phyloP scores from a whole-genome alignment of 2,329 filamentous ascomycete species.

The Capronia americana region DNA sequence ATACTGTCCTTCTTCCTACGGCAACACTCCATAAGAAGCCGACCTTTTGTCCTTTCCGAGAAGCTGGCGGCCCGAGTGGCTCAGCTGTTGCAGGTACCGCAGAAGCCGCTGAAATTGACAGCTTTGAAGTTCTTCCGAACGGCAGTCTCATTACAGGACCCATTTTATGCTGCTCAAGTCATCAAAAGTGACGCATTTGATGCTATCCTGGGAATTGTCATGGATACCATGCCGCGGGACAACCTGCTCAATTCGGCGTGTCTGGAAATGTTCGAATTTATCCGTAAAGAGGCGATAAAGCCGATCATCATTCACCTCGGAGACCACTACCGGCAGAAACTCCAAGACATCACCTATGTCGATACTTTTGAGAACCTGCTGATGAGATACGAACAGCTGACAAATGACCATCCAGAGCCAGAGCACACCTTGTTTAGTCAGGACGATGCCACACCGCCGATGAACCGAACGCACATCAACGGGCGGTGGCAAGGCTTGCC shows the following conservation, averaged over 20 bases:
- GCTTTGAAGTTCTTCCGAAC: constrained; percentile 93
- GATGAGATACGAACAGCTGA: constrained; percentile 77
- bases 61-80: constrained; percentile 78
- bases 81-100: constrained; percentile 79
- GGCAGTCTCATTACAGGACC: constrained; percentile 82
- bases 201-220: constrained; percentile 82
- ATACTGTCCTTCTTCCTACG: constrained; percentile 93
- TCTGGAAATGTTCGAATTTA: constrained; percentile 90
- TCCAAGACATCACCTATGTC: constrained; percentile 79
- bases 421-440: constrained; percentile 73
- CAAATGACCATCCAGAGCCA: constrained; percentile 65
- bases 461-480: constrained; percentile 57
- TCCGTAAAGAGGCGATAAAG: constrained; percentile 81
- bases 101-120: constrained; percentile 91
- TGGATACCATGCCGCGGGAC: constrained; percentile 85
- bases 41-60: constrained; percentile 83
- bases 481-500: constrained; percentile 74
- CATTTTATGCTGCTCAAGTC: constrained; percentile 87
- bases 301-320: constrained; percentile 83
- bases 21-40: constrained; percentile 83
- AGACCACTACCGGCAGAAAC: constrained; percentile 78
- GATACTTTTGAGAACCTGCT: constrained; percentile 82
- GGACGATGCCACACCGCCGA: constrained; percentile 63
- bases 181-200: constrained; percentile 76
- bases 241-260: constrained; percentile 94